These are phyloP conservation scores for Sapria himalayana DNA, from an alignment of 345 rosid species.

Conservation along the genomic window DNA sequence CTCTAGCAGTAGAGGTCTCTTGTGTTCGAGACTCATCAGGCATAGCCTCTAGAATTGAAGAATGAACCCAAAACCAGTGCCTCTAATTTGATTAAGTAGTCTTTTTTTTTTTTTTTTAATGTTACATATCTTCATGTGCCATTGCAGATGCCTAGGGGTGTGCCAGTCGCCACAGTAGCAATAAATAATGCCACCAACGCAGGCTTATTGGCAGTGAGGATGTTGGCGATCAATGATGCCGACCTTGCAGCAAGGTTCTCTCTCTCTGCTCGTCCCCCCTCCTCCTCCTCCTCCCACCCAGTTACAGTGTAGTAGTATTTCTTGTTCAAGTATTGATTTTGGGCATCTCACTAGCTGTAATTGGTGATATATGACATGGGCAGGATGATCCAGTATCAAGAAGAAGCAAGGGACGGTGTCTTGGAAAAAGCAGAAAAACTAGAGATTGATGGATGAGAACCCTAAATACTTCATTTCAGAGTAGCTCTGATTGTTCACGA, in stretches of 20 bases:
- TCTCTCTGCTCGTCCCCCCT: too few relatives aligned
- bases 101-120: not conserved
- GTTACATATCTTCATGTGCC: not conserved
- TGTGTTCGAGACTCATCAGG: too few relatives aligned
- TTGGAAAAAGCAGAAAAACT: conserved; percentile 51
- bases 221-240: conserved; percentile 49
- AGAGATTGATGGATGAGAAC: conserved; percentile 53
- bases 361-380: conserved; percentile 1
- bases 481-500: too few relatives aligned
- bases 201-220: conserved; percentile 61
- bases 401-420: conserved; percentile 57
- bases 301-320: not conserved
- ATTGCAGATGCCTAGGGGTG: conserved; percentile 82
- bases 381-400: conserved; percentile 86
- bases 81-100: not conserved
- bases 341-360: not conserved
- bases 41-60: too few relatives aligned
- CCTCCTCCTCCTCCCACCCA: too few relatives aligned
- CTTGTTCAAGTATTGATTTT: not conserved
- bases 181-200: conserved; percentile 75
- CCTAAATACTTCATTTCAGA: too few relatives aligned
- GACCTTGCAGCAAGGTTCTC: conserved; percentile 28
- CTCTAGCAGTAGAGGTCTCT: too few relatives aligned
- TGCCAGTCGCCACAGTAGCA: conserved; percentile 90
- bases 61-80: too few relatives aligned